Percentiles rank a stretch among this genome's conserved stretches.
Evolutionary conservation across 202 grass and related monocot species (phyloP).

Genomic region (Saccharum hybrid): DNA sequence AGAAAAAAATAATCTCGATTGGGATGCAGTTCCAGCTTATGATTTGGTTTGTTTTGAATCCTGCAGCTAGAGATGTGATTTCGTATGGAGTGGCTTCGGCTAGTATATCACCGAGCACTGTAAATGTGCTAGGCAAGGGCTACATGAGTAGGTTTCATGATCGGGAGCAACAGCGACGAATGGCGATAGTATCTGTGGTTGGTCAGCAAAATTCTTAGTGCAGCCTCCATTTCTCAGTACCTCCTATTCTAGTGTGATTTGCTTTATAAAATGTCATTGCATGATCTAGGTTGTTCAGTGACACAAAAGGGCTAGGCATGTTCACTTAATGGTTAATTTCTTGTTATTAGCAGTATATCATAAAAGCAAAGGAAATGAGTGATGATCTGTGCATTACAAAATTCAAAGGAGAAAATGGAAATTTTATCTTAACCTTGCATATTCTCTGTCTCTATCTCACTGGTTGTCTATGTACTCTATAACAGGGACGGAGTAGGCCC

Average conservation of each 20-base stretch:
- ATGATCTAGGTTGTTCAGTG: not conserved
- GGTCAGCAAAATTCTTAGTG: slow-evolving; percentile 23
- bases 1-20: not conserved
- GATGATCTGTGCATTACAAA: not conserved
- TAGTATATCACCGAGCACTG: slow-evolving; percentile 15
- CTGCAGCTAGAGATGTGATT: slow-evolving; percentile 37
- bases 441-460: no score
- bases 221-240: not conserved
- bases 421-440: no score
- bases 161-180: not conserved
- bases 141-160: not conserved
- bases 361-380: not conserved
- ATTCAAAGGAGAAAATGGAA: no score
- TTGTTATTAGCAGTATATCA: not conserved
- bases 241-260: not conserved
- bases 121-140: slow-evolving; percentile 4
- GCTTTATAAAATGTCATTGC: not conserved
- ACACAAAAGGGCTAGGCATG: not conserved
- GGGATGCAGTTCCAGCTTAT: not conserved
- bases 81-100: slow-evolving; percentile 4
- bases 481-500: no score
- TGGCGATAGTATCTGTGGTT: slow-evolving; percentile 49
- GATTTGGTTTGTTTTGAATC: slow-evolving; percentile 20
- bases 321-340: not conserved
- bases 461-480: no score